A percentile compares a stretch with the other conserved stretches of the same genome.
phyloP scores from a whole-genome alignment of 1,284 basidiomycete species.

The Ustilago hordei region DNA sequence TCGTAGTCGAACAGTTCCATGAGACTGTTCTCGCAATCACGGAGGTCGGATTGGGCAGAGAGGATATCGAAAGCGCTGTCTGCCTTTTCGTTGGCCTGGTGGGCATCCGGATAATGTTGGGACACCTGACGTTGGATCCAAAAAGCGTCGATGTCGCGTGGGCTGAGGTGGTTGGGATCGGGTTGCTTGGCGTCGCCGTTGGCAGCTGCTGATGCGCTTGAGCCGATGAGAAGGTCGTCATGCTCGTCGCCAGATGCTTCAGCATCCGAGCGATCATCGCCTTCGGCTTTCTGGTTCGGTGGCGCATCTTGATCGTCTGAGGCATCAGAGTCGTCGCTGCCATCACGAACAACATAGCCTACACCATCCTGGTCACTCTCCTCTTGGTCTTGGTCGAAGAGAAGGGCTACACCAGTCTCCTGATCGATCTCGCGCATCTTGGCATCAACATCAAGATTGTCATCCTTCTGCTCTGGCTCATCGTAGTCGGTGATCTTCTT shows the following conservation, averaged over 20 bases:
- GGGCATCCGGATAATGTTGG: slow-evolving; percentile 90
- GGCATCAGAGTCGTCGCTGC: slow-evolving; percentile 78
- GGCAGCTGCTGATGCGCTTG: slow-evolving; percentile 21
- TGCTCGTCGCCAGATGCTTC: slow-evolving; percentile 79
- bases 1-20: slow-evolving; percentile 97
- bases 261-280: slow-evolving; percentile 70
- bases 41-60: slow-evolving; percentile 83
- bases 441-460: slow-evolving; percentile 75
- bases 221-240: slow-evolving; percentile 71
- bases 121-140: slow-evolving; percentile 97
- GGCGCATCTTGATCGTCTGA: slow-evolving; percentile 74
- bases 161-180: slow-evolving; percentile 74
- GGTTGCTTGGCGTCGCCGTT: slow-evolving; percentile 72
- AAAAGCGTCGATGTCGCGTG: slow-evolving; percentile 93
- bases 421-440: slow-evolving; percentile 84
- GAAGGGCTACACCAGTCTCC: slow-evolving; percentile 70
- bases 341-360: slow-evolving; percentile 78
- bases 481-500: slow-evolving; percentile 98
- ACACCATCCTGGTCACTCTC: slow-evolving; percentile 91
- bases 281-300: slow-evolving; percentile 72
- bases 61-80: slow-evolving; percentile 86
- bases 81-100: slow-evolving; percentile 93
- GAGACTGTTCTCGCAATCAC: slow-evolving; percentile 95
- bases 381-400: slow-evolving; percentile 74
- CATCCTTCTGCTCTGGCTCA: slow-evolving; percentile 73